phyloP scores from a whole-genome alignment of 2,329 filamentous ascomycete species.

The Neobulgaria alba region DNA sequence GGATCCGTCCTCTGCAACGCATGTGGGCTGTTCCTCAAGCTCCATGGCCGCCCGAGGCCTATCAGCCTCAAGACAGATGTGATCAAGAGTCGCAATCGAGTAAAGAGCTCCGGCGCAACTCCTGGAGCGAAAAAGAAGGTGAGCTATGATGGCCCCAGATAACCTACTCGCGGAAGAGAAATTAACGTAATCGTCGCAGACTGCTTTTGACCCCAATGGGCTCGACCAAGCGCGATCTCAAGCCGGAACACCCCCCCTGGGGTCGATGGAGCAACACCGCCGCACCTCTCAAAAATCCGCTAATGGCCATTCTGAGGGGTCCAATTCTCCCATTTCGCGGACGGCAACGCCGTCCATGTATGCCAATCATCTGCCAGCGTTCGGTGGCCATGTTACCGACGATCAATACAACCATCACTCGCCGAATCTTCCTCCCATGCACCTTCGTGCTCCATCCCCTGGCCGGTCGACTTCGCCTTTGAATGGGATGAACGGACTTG shows the following conservation, averaged over 20 bases:
- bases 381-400: constrained; percentile 62
- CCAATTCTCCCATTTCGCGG: constrained; percentile 70
- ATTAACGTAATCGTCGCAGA: constrained; percentile 25
- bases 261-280: constrained; percentile 48
- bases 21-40: constrained; percentile 93
- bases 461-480: constrained; percentile 41
- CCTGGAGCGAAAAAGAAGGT: constrained; percentile 81
- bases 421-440: constrained; percentile 40
- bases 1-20: constrained; percentile 97
- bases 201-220: constrained; percentile 45
- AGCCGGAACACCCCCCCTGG: constrained; percentile 41
- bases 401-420: constrained; percentile 55
- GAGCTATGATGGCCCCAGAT: too few relatives aligned
- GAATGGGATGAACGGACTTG: constrained; percentile 53
- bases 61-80: constrained; percentile 98
- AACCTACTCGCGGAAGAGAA: constrained; percentile 10
- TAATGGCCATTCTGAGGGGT: constrained; percentile 65
- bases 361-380: constrained; percentile 67
- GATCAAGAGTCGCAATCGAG: constrained; percentile 97
- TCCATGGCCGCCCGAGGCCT: constrained; percentile 85
- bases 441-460: constrained; percentile 50
- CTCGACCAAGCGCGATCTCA: constrained; percentile 48
- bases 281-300: constrained; percentile 63
- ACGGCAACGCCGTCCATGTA: constrained; percentile 71
- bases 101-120: constrained; percentile 74